Evolutionary conservation across 164 flowering plant genomes (phyloP).

Genomic region (Aristolochia fimbriata): DNA sequence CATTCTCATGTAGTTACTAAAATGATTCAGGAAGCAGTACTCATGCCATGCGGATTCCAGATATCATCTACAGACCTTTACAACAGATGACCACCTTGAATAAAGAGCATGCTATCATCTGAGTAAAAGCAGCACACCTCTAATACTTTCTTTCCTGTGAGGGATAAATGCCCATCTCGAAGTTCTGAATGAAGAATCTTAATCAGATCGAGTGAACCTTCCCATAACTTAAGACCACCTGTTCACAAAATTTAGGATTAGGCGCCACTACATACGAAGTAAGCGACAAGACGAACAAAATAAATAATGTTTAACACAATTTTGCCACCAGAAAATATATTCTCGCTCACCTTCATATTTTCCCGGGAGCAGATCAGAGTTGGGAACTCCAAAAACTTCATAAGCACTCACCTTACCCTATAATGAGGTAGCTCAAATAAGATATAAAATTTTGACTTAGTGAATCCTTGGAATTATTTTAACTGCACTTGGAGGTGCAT

Average conservation of each 20-base stretch:
- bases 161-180: slow-evolving; percentile 34
- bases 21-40: no score
- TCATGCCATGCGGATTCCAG: no score
- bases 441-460: not conserved
- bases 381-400: slow-evolving; percentile 68
- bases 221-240: slow-evolving; percentile 99
- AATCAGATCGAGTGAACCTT: slow-evolving; percentile 82
- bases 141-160: slow-evolving; percentile 63
- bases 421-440: slow-evolving; percentile 1
- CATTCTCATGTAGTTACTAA: no score
- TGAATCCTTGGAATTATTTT: not conserved
- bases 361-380: slow-evolving; percentile 90
- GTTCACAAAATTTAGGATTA: not conserved
- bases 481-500: not conserved
- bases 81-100: no score
- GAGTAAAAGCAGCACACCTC: slow-evolving; percentile 62
- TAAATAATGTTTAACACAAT: not conserved
- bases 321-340: not conserved
- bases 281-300: not conserved
- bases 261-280: not conserved
- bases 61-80: no score
- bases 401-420: slow-evolving; percentile 86
- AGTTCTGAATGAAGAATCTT: slow-evolving; percentile 49
- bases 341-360: slow-evolving; percentile 72
- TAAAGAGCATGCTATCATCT: slow-evolving; percentile 15